Base-by-base conservation (phyloP, 805 yeast genomes). In the Monosporozyma aquatica region DNA sequence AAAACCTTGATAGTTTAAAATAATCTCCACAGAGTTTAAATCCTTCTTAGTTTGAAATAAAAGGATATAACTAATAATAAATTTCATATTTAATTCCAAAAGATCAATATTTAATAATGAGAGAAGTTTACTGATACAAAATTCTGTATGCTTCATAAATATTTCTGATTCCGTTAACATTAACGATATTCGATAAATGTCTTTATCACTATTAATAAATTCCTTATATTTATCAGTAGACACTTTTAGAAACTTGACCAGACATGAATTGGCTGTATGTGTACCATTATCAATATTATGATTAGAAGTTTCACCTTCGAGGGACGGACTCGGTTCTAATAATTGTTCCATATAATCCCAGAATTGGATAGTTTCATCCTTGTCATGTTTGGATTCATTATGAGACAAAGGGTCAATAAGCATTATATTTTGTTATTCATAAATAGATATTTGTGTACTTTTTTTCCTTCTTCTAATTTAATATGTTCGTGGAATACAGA, bases 1-100 rank as follows among this genome's bases (percentile, higher is more conserved):
- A 41, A 76, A 72, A 0, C 82, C 82, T 36, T 71, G 71, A 48
- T 65, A 78, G 35, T 76, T 73, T 37, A 71, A 65, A 48, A 80
- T 55, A 29, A 69, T 59, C 32, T 67, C 70, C 32, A 76, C 51
- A 1, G 75, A 62, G 5, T 64, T 51, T 3, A 65, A 50, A 49
- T 74, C 67, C 28, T 56, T 52, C 43, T 71, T 67, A 13, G 73
- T 66, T 46, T 72, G 76, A 41, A 71, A 57, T 23, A 74, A 53
- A 17, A 74, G 50, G 13, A 72, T 55, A 37, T 70, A 69, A 24
- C 72, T 68, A 8, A 71, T 59, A 4, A 72, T 52, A 26, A 70
- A 61, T 38, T 69, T 64, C 55, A 67, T 58, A 43, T 60, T 60
- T 45, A 56, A 51, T 13, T 65, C 67, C 28, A 68, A 44, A 2